Evolutionary conservation across 1,139 yeast genomes (phyloP).

Genomic region (Yamadazyma oceani): DNA sequence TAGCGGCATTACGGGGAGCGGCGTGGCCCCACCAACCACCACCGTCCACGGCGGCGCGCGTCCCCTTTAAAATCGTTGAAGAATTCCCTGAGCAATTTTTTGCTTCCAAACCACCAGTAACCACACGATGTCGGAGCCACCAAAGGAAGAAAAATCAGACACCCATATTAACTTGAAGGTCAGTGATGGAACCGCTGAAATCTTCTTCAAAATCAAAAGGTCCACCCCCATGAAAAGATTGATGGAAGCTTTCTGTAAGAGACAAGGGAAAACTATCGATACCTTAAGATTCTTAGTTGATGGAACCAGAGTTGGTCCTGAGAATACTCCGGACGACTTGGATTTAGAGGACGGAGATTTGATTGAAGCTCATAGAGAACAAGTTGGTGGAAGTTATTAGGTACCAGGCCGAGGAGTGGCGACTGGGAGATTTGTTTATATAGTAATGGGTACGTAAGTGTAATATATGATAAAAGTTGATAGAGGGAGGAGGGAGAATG

Average conservation of each 20-base stretch:
- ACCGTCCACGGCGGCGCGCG: too few relatives aligned
- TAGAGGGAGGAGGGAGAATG: neutral
- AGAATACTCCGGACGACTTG: slow-evolving; percentile 87
- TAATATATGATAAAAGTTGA: neutral
- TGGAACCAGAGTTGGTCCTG: slow-evolving; percentile 86
- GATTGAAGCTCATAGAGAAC: slow-evolving; percentile 98
- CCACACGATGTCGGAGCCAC: slow-evolving; percentile 15
- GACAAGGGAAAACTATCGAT: slow-evolving; percentile 87
- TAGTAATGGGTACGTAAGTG: neutral
- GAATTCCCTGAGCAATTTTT: neutral
- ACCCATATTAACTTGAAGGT: slow-evolving; percentile 91
- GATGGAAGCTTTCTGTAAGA: slow-evolving; percentile 97
- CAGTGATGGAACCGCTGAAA: slow-evolving; percentile 89
- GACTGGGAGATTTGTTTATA: slow-evolving; percentile 1
- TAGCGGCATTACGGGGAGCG: too few relatives aligned
- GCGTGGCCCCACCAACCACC: too few relatives aligned
- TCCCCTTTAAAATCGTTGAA: neutral
- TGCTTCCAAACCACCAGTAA: neutral
- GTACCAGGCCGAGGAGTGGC: too few relatives aligned
- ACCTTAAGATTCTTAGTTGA: slow-evolving; percentile 88
- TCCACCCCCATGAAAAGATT: slow-evolving; percentile 90
- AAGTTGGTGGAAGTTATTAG: slow-evolving; percentile 58
- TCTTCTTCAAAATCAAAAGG: slow-evolving; percentile 92
- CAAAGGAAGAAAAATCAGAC: slow-evolving; percentile 56
- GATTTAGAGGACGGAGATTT: slow-evolving; percentile 95